Base-by-base conservation (phyloP, 2,329 filamentous ascomycete species). In the Aureobasidium sp. region DNA sequence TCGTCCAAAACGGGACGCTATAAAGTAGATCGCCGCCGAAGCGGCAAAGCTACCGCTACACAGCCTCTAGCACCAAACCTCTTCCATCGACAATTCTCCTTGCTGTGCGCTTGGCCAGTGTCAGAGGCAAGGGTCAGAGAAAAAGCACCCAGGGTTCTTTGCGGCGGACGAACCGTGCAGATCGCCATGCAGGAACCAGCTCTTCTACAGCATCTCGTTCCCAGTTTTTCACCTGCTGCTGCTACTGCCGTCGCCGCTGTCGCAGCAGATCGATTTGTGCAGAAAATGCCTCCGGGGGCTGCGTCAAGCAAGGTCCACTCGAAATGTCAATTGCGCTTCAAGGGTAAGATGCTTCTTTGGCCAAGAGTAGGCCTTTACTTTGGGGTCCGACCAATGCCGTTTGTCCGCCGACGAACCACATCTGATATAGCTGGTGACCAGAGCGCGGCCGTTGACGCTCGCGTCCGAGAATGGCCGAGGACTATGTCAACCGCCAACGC, bases 391-490 rank as follows among this genome's bases (percentile, higher is more conserved):
- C 34, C 32, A 38, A 39, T 49, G 30, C 48, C 48, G 48, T 40
- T 51, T 51, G 48, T 32, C 37, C 35, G 48, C 48, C 19, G 37
- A 51, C 25, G 48, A 41, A 51, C 37, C 37, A 22, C 48, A 34
- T 34, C 27, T 41, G 48, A 40, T 50, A 39, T 51, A 40, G 37
- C 35, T 51, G 21, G 41, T 51, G 37, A 51, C 48, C 48, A 41
- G 48, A 41, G 48, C 48, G 47, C 47, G 37, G 27, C 48, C 51
- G 51, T 53, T 53, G 19, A 12, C 34, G 25, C 40, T 47, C 41
- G 39, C 34, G 40, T 44, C 51, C 51, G 51, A 53, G 41, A 40
- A 53, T 45, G 51, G 25, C 51, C 51, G 51, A 53, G 25, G 30
- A 21, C 34, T 37, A 22, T 25, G 34, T 25, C 51, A 21, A 45